Conservation (phyloP, 2,329 filamentous ascomycete genomes). For the Cercospora janseana region DNA sequence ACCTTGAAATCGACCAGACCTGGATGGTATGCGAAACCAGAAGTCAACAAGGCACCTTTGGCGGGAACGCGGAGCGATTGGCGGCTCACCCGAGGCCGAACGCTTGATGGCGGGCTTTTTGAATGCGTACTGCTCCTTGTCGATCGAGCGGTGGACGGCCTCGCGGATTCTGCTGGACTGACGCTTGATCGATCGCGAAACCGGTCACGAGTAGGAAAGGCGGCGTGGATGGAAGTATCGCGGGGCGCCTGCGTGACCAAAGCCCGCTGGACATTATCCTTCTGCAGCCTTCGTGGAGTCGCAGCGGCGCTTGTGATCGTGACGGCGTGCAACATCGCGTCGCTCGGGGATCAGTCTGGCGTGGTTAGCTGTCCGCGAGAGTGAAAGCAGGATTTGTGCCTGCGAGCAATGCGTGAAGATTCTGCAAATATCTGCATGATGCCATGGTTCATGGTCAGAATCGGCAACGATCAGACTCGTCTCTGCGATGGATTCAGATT, state of each 20-base stretch:
- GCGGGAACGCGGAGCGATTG: conserved; percentile 25
- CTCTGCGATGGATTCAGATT: too few relatives aligned
- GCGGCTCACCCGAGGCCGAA: neutral
- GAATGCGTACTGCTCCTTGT: conserved; percentile 8
- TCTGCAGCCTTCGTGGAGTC: conserved; percentile 3
- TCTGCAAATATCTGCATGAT: too few relatives aligned
- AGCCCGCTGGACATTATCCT: neutral
- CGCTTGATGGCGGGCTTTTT: conserved; percentile 1
- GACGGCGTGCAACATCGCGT: conserved; percentile 2
- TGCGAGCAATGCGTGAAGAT: neutral
- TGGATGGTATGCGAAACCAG: conserved; percentile 29
- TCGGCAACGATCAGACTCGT: too few relatives aligned
- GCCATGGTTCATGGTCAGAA: too few relatives aligned
- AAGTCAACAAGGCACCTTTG: conserved; percentile 25
- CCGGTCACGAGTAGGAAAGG: neutral
- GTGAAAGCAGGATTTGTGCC: neutral
- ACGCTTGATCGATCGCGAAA: too few relatives aligned
- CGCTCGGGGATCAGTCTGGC: neutral
- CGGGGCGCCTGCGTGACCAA: neutral
- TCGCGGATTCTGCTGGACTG: too few relatives aligned
- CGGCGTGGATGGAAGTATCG: neutral
- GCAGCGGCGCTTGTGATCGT: neutral
- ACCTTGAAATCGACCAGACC: conserved; percentile 29
- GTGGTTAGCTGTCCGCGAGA: neutral
- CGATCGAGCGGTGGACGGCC: too few relatives aligned